phyloP scores from a whole-genome alignment of 306 rosid genomes.

The Vicia sativa region DNA sequence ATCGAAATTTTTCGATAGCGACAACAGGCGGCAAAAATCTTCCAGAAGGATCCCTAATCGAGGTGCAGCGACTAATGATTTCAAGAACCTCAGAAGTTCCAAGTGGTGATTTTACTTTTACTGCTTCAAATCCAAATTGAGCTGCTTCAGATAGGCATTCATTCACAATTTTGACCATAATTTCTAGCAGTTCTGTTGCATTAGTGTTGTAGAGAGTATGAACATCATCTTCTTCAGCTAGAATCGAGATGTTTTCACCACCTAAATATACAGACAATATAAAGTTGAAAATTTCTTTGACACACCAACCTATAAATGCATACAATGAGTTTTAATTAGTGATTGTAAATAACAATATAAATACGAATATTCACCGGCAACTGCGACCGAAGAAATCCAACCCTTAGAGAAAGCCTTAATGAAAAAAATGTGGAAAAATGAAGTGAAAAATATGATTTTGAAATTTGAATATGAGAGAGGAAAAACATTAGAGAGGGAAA shows the following conservation, averaged over 20 bases:
- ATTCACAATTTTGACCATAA: constrained; percentile 69
- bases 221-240: constrained; percentile 76
- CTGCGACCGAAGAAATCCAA: constrained; percentile 58
- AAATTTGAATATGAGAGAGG: too few relatives aligned
- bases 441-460: too few relatives aligned
- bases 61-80: too few relatives aligned
- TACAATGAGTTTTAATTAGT: constrained; percentile 30
- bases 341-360: constrained; percentile 11
- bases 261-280: constrained; percentile 59
- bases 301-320: constrained; percentile 71
- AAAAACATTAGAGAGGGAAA: too few relatives aligned
- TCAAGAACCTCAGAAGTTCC: constrained; percentile 67
- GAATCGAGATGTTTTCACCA: constrained; percentile 66
- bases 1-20: too few relatives aligned
- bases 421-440: too few relatives aligned
- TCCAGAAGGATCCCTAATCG: too few relatives aligned
- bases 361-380: constrained; percentile 65
- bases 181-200: constrained; percentile 58
- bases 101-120: constrained; percentile 61
- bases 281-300: constrained; percentile 86
- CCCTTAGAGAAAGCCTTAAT: too few relatives aligned
- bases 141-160: constrained; percentile 70
- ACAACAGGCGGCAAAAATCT: too few relatives aligned
- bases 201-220: constrained; percentile 61
- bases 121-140: constrained; percentile 63